A percentile compares a stretch with the other conserved stretches of the same genome.
Evolutionary conservation across 2,329 filamentous ascomycete species (phyloP).

Genomic region (Phialocephala subalpina): DNA sequence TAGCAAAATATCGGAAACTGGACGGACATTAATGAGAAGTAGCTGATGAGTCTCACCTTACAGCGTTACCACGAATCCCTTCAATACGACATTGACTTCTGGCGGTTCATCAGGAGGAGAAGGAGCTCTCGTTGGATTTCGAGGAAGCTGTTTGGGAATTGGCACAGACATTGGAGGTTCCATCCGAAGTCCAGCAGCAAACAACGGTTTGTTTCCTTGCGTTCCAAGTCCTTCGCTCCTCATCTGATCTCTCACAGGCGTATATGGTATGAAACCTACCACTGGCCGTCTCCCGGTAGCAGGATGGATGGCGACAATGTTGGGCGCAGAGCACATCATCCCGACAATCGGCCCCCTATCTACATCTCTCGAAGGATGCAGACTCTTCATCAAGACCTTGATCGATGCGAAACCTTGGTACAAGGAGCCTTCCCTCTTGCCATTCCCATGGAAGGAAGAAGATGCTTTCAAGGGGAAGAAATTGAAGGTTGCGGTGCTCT

Average conservation of each 20-base stretch:
- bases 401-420: slow-evolving; percentile 57
- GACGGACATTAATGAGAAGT: neutral
- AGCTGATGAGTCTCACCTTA: neutral
- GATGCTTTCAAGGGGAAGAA: slow-evolving; percentile 49
- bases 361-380: slow-evolving; percentile 57
- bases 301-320: slow-evolving; percentile 35
- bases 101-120: slow-evolving; percentile 66
- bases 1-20: neutral
- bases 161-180: slow-evolving; percentile 61
- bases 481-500: slow-evolving; percentile 66
- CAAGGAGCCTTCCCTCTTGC: slow-evolving; percentile 58
- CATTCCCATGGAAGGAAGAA: slow-evolving; percentile 57
- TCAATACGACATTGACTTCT: slow-evolving; percentile 56
- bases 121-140: slow-evolving; percentile 59
- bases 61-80: slow-evolving; percentile 61
- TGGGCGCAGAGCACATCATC: slow-evolving; percentile 49
- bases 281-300: slow-evolving; percentile 36
- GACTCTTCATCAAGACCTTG: slow-evolving; percentile 51
- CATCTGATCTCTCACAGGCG: slow-evolving; percentile 26
- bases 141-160: slow-evolving; percentile 61
- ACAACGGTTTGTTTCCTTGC: slow-evolving; percentile 47
- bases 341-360: slow-evolving; percentile 61
- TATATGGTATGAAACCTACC: slow-evolving; percentile 45
- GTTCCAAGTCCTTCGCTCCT: neutral
- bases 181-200: slow-evolving; percentile 56